Percentiles rank a stretch among this genome's conserved stretches.
Conservation (phyloP, 257 asterid genomes). For the Gynochthodes officinalis region DNA sequence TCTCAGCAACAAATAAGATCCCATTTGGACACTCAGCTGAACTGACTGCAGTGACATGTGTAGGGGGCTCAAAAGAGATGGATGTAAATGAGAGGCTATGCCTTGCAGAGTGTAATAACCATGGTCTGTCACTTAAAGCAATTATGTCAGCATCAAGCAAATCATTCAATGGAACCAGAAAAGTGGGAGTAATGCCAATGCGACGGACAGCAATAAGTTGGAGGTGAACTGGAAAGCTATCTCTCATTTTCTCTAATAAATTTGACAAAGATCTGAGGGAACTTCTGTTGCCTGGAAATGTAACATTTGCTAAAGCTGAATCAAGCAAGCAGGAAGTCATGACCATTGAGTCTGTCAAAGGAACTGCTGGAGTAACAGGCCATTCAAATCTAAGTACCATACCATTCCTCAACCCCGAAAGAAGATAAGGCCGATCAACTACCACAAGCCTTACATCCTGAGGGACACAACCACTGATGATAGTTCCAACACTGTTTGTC, state of each 20-base stretch:
- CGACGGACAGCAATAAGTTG: slow-evolving; percentile 95
- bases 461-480: slow-evolving; percentile 85
- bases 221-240: slow-evolving; percentile 52
- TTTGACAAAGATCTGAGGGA: slow-evolving; percentile 28
- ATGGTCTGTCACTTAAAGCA: slow-evolving; percentile 97
- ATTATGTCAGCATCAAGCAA: slow-evolving; percentile 81
- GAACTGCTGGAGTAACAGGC: slow-evolving; percentile 52
- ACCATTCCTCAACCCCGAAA: slow-evolving; percentile 93
- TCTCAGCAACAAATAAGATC: slow-evolving; percentile 89
- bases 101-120: slow-evolving; percentile 95
- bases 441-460: slow-evolving; percentile 91
- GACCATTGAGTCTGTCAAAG: slow-evolving; percentile 31
- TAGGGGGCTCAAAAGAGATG: slow-evolving; percentile 89
- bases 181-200: slow-evolving; percentile 90
- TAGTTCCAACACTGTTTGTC: slow-evolving; percentile 67
- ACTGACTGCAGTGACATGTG: slow-evolving; percentile 92
- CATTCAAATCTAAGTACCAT: slow-evolving; percentile 99
- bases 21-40: slow-evolving; percentile 90
- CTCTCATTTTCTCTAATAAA: slow-evolving; percentile 45
- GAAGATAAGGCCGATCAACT: slow-evolving; percentile 80
- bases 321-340: slow-evolving; percentile 40
- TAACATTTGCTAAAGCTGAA: slow-evolving; percentile 27
- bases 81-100: slow-evolving; percentile 94
- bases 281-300: slow-evolving; percentile 35
- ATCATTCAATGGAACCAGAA: slow-evolving; percentile 81